phyloP scores from a whole-genome alignment of 2,329 filamentous ascomycete species.

The Cercospora berteroae region DNA sequence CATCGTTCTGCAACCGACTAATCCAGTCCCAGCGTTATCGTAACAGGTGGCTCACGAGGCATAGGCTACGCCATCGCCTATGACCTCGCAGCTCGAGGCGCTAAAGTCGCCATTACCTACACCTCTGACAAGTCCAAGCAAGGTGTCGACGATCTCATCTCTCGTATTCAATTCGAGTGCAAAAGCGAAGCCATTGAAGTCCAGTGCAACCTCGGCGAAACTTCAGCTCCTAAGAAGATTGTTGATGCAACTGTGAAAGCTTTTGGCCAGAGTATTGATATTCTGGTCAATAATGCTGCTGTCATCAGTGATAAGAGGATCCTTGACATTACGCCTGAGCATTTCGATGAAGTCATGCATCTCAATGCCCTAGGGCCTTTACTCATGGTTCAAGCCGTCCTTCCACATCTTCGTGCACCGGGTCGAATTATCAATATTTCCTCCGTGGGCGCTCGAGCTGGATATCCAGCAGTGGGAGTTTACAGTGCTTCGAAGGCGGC shows the following conservation, averaged over 20 bases:
- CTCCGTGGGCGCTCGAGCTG: constrained; percentile 53
- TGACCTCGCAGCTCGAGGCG: constrained; percentile 49
- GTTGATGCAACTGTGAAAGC: constrained; percentile 38
- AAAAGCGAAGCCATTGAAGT: constrained; percentile 41
- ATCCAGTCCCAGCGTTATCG: constrained; percentile 42
- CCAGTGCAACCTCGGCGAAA: constrained; percentile 42
- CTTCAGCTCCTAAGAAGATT: constrained; percentile 39
- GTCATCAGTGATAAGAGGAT: constrained; percentile 10
- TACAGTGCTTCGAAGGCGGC: constrained; percentile 61
- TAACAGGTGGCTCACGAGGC: constrained; percentile 52
- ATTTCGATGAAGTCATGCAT: constrained; percentile 56
- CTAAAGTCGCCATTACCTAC: constrained; percentile 48
- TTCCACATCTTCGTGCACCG: constrained; percentile 50
- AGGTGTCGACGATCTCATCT: constrained; percentile 37
- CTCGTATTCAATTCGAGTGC: constrained; percentile 38
- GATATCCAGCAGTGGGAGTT: constrained; percentile 48
- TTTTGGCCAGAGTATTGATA: constrained; percentile 45
- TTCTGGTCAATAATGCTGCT: constrained; percentile 46
- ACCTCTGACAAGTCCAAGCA: constrained; percentile 42
- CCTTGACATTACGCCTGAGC: constrained; percentile 46
- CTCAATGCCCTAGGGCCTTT: constrained; percentile 58
- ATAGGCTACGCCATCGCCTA: constrained; percentile 51
- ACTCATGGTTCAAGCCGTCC: constrained; percentile 54
- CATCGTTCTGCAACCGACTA: constrained; percentile 12
- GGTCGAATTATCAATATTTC: constrained; percentile 60